A percentile compares a stretch with the other conserved stretches of the same genome.
These are phyloP conservation scores for Neospora caninum DNA, from an alignment of 169 alveolate genomes.

Conservation along the genomic window DNA sequence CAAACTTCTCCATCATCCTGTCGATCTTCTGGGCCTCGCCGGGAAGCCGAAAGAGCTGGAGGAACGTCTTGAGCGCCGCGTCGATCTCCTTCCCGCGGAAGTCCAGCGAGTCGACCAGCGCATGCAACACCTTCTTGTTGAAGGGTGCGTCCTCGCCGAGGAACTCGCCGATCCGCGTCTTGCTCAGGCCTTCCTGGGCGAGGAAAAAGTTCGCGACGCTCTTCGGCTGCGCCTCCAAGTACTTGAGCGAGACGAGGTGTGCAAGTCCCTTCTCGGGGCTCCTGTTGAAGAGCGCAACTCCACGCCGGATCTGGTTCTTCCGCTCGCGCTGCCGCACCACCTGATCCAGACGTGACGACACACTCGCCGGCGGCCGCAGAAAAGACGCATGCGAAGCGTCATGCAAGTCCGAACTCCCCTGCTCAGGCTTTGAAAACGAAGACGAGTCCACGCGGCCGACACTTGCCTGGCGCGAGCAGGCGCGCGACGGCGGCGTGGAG, in stretches of 20 bases:
- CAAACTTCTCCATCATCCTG: constrained; percentile 90
- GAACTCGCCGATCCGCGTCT: constrained; percentile 67
- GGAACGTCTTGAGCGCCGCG: constrained; percentile 83
- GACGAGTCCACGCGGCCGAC: no score
- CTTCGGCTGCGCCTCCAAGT: not conserved
- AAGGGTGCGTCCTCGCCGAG: constrained; percentile 52
- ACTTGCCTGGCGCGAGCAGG: no score
- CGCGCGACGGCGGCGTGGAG: no score
- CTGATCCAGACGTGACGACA: not conserved
- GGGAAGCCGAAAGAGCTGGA: constrained; percentile 90
- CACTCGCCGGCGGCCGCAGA: not conserved
- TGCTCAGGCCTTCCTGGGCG: constrained; percentile 46
- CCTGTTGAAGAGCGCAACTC: constrained; percentile 56
- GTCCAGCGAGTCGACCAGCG: constrained; percentile 39
- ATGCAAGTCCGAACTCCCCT: no score
- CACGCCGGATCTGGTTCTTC: constrained; percentile 28
- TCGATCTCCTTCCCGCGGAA: constrained; percentile 82
- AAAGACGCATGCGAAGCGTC: not conserved
- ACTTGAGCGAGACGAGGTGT: constrained; percentile 29
- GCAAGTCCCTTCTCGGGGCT: constrained; percentile 57
- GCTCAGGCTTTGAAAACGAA: no score
- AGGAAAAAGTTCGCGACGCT: constrained; percentile 61
- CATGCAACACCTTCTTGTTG: constrained; percentile 55
- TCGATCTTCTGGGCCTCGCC: constrained; percentile 95
- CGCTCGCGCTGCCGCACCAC: constrained; percentile 12